Evolutionary conservation across 192 early-diverging fungal genomes (phyloP).

Genomic region (Podila horticola): DNA sequence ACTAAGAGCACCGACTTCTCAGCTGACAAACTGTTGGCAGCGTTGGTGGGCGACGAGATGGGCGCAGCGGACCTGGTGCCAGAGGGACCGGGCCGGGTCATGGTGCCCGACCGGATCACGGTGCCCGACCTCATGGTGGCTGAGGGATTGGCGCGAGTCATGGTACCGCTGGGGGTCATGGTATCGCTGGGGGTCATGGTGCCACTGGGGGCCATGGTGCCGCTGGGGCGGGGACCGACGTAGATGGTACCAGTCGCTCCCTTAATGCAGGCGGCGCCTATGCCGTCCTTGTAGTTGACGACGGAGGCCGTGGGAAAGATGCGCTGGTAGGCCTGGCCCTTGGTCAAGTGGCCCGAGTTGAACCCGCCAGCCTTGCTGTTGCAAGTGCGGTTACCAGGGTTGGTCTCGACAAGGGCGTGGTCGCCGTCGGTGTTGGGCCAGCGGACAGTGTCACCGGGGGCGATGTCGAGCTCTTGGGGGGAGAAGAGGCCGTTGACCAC

Average conservation of each 20-base stretch:
- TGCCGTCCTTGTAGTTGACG: slow-evolving; percentile 30
- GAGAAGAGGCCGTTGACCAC: slow-evolving; percentile 16
- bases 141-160: too few relatives aligned
- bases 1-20: slow-evolving; percentile 21
- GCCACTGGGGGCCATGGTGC: neutral
- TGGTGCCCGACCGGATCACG: neutral
- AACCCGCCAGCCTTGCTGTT: slow-evolving; percentile 13
- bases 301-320: neutral
- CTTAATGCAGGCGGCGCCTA: slow-evolving; percentile 11
- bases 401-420: slow-evolving; percentile 32
- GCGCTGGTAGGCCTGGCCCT: slow-evolving; percentile 10
- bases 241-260: slow-evolving; percentile 16
- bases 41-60: slow-evolving; percentile 9
- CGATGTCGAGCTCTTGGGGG: slow-evolving; percentile 24
- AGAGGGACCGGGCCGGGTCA: neutral
- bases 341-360: slow-evolving; percentile 19
- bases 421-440: slow-evolving; percentile 28
- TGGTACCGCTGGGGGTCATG: neutral
- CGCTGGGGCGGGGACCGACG: neutral
- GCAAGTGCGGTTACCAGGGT: slow-evolving; percentile 10
- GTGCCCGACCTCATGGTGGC: neutral
- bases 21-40: slow-evolving; percentile 6
- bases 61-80: slow-evolving; percentile 9
- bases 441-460: slow-evolving; percentile 24
- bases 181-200: neutral